Conservation (phyloP, 305 asterid genomes). For the Fraxinus ornus region DNA sequence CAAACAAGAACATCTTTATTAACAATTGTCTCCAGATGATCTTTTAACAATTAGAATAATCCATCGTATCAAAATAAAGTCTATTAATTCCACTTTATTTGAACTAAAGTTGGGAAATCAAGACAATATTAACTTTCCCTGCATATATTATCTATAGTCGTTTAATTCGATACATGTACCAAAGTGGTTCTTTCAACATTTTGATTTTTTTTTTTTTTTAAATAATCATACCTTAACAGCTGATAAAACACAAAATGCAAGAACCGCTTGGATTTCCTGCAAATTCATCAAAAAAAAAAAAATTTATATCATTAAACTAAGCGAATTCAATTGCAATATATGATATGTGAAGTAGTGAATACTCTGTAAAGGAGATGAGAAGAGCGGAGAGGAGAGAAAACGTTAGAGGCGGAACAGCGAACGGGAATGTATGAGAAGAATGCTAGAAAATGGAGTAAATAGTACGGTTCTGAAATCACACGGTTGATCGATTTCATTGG, state of each 20-base stretch:
- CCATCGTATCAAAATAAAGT: background rate
- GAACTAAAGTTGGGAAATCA: background rate
- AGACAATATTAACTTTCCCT: background rate
- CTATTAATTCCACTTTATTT: background rate
- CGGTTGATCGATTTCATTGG: conserved; percentile 46
- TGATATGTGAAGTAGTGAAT: background rate
- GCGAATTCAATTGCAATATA: background rate
- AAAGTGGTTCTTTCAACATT: background rate
- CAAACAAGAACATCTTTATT: conserved; percentile 11
- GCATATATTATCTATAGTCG: background rate
- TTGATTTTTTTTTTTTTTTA: background rate
- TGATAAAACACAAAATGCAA: conserved; percentile 55
- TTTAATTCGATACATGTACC: background rate
- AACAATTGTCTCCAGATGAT: background rate
- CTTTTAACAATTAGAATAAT: background rate
- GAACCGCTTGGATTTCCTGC: conserved; percentile 79
- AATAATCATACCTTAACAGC: conserved; percentile 55
- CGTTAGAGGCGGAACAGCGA: conserved; percentile 57
- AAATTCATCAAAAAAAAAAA: conserved; percentile 9
- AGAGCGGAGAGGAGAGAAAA: conserved; percentile 55
- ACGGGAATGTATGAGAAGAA: conserved; percentile 77
- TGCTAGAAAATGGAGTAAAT: conserved; percentile 54
- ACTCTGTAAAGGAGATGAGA: conserved; percentile 74
- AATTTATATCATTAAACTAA: background rate
- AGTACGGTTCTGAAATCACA: conserved; percentile 68